Conservation (phyloP, 225 moss, liverwort and hornwort genomes). For the Polytrichum commune region DNA sequence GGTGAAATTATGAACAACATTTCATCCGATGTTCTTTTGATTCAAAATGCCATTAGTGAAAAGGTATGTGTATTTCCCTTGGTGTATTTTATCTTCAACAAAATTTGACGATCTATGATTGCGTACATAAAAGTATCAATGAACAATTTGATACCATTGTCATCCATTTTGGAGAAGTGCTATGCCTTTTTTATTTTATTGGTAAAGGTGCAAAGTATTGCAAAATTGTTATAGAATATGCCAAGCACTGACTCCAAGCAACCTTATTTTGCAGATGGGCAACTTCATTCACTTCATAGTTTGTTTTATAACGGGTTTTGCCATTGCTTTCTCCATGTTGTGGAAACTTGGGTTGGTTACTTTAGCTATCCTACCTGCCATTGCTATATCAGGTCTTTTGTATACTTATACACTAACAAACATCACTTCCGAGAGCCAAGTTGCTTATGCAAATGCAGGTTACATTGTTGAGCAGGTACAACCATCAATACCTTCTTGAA, state of each 20-base stretch:
- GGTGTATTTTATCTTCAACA: too few relatives aligned
- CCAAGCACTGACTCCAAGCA: background rate
- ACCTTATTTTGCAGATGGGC: slow-evolving; percentile 24
- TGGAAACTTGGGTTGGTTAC: slow-evolving; percentile 43
- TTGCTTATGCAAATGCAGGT: slow-evolving; percentile 35
- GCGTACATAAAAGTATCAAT: too few relatives aligned
- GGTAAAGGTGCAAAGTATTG: too few relatives aligned
- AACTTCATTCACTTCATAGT: slow-evolving; percentile 36
- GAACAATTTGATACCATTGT: too few relatives aligned
- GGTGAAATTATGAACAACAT: slow-evolving; percentile 25
- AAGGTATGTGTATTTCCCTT: slow-evolving; percentile 8
- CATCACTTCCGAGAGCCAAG: slow-evolving; percentile 19
- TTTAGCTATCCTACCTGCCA: slow-evolving; percentile 27
- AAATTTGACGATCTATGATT: too few relatives aligned
- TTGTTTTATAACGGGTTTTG: slow-evolving; percentile 29
- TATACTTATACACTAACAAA: slow-evolving; percentile 1
- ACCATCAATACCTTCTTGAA: background rate
- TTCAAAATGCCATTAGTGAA: slow-evolving; percentile 38
- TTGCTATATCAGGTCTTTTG: slow-evolving; percentile 20
- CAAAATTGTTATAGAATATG: too few relatives aligned
- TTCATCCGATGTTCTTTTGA: slow-evolving; percentile 11
- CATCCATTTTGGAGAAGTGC: too few relatives aligned
- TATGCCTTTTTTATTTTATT: too few relatives aligned
- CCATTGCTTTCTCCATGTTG: slow-evolving; percentile 23
- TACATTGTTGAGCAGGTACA: slow-evolving; percentile 41